phyloP scores from a whole-genome alignment of 805 yeast genomes.

The Wickerhamomyces tratensis region DNA sequence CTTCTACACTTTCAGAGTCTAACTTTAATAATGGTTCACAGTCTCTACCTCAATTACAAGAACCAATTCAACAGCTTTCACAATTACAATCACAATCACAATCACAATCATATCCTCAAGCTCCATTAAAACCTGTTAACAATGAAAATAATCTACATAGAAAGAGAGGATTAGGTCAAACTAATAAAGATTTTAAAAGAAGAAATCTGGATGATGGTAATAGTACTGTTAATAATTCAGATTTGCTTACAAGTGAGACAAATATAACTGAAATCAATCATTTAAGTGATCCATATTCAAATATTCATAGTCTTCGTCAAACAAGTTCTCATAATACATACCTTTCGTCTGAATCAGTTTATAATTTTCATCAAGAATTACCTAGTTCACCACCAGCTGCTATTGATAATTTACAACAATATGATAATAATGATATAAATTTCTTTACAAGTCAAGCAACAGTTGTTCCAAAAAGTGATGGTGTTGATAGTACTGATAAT shows the following conservation, averaged over 20 bases:
- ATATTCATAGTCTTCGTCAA: constrained; percentile 2
- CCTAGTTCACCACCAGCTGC: constrained; percentile 17
- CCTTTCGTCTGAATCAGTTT: constrained; percentile 15
- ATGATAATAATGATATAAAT: constrained; percentile 1
- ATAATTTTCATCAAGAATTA: constrained; percentile 8
- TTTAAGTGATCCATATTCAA: background rate
- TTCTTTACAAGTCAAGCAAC: constrained; percentile 14
- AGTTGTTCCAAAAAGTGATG: constrained; percentile 7
- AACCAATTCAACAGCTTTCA: background rate
- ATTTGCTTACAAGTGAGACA: constrained; percentile 11
- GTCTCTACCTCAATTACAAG: background rate
- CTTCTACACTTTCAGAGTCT: background rate
- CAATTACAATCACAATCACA: background rate
- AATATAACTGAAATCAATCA: constrained; percentile 3
- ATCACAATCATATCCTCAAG: no score
- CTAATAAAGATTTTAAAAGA: constrained; percentile 8
- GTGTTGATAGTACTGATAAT: constrained; percentile 5
- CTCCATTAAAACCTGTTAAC: no score
- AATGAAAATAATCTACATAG: background rate
- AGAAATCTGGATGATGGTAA: constrained; percentile 4
- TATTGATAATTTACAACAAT: constrained; percentile 11
- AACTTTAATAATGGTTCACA: no score
- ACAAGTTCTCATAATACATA: constrained; percentile 12
- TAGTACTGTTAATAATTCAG: constrained; percentile 8
- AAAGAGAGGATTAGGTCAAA: constrained; percentile 11